Percentiles rank a stretch among this genome's conserved stretches.
These are phyloP conservation scores for Diutina siamensis DNA, from an alignment of 1,139 yeast genomes.

Conservation along the genomic window DNA sequence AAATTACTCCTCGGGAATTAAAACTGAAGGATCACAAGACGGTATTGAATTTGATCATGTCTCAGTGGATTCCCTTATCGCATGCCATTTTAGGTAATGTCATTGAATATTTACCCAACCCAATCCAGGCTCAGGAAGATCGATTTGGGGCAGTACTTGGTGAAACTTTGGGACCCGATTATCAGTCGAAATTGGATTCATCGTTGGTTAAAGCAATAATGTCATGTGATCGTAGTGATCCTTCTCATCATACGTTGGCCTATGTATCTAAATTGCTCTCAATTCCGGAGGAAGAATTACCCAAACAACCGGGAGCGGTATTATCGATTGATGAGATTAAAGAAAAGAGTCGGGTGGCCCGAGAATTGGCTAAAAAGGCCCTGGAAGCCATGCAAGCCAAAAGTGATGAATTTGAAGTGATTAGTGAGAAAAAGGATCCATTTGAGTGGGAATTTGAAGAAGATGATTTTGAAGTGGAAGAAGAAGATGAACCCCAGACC, in stretches of 20 bases:
- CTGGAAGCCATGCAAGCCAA: constrained; percentile 35
- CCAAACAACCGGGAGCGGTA: constrained; percentile 32
- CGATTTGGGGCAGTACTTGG: constrained; percentile 56
- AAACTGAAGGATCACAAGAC: constrained; percentile 66
- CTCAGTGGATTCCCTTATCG: constrained; percentile 93
- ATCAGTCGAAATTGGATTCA: constrained; percentile 27
- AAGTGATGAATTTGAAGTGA: constrained; percentile 8
- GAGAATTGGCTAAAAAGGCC: constrained; percentile 58
- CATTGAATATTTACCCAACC: constrained; percentile 78
- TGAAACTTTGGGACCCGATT: constrained; percentile 21
- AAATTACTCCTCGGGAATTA: constrained; percentile 63
- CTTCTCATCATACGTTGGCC: constrained; percentile 55
- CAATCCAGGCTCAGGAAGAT: constrained; percentile 57
- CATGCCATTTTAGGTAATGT: constrained; percentile 77
- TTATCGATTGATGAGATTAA: constrained; percentile 48
- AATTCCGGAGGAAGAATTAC: constrained; percentile 70
- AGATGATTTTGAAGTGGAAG: constrained; percentile 29
- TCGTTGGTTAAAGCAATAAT: constrained; percentile 44
- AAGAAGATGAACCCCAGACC: constrained; percentile 26
- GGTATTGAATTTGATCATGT: constrained; percentile 57
- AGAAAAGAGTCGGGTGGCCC: constrained; percentile 56
- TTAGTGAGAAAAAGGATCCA: constrained; percentile 17
- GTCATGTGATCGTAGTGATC: constrained; percentile 41
- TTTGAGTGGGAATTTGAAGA: constrained; percentile 39
- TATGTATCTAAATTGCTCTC: constrained; percentile 87